Evolutionary conservation across 352 stramenopile species (phyloP).

Genomic region (Phytophthora multivora): DNA sequence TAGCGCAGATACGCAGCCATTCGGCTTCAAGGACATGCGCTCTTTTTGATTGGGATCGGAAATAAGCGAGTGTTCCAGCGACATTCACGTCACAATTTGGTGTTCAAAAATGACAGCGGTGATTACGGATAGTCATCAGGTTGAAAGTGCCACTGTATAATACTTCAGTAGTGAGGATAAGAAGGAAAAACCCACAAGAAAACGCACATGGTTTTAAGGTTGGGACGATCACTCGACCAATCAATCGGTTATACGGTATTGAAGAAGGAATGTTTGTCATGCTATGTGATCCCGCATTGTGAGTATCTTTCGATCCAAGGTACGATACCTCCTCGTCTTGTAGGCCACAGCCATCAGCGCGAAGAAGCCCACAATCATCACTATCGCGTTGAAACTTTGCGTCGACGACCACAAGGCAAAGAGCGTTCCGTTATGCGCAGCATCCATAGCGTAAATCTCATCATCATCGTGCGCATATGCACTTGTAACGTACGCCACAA

Average conservation of each 20-base stretch:
- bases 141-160: too few species aligned
- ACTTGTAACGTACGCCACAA: slow-evolving; percentile 57
- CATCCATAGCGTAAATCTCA: slow-evolving; percentile 55
- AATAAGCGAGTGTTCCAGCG: neutral
- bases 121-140: too few species aligned
- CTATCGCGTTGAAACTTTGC: slow-evolving; percentile 42
- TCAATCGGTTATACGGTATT: neutral
- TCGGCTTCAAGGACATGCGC: slow-evolving; percentile 20
- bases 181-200: neutral
- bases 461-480: slow-evolving; percentile 59
- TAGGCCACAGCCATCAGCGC: slow-evolving; percentile 30
- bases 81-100: too few species aligned
- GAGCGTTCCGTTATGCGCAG: slow-evolving; percentile 45
- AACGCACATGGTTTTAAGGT: too few species aligned
- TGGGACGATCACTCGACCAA: too few species aligned
- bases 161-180: too few species aligned
- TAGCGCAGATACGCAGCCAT: slow-evolving; percentile 12
- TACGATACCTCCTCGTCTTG: slow-evolving; percentile 31
- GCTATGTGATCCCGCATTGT: slow-evolving; percentile 28
- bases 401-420: slow-evolving; percentile 45
- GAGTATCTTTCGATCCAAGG: slow-evolving; percentile 15
- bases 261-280: slow-evolving; percentile 18
- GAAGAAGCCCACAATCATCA: slow-evolving; percentile 37
- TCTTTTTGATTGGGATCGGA: slow-evolving; percentile 8
- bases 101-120: too few species aligned